A percentile compares a stretch with the other conserved stretches of the same genome.
Conservation (phyloP, 805 yeast species). For the Spencermartinsiella europaea region DNA sequence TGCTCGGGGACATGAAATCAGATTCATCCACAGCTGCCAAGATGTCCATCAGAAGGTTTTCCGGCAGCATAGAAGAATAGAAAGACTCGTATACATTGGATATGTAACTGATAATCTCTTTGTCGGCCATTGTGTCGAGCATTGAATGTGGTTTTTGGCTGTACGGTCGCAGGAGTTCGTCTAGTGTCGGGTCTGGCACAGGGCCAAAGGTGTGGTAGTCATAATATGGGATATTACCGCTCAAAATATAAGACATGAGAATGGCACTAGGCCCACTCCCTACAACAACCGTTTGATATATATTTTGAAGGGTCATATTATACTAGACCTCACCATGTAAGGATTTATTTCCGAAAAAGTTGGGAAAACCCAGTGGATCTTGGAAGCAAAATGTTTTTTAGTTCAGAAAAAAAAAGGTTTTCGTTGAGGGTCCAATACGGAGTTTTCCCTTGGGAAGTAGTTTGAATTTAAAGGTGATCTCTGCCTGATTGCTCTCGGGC, state of each 20-base stretch:
- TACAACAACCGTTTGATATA: conserved; percentile 9
- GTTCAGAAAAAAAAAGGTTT: too few species aligned
- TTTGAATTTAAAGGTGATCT: too few species aligned
- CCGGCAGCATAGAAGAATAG: conserved; percentile 21
- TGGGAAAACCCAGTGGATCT: too few species aligned
- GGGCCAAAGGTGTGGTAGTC: conserved; percentile 23
- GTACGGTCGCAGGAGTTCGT: conserved; percentile 16
- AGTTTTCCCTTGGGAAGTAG: too few species aligned
- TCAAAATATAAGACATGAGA: conserved; percentile 27
- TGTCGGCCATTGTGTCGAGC: conserved; percentile 21
- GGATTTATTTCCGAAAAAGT: too few species aligned
- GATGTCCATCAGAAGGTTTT: conserved; percentile 26
- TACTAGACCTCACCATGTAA: too few species aligned
- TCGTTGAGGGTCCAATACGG: too few species aligned
- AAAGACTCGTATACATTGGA: conserved; percentile 12
- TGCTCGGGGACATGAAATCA: conserved; percentile 14
- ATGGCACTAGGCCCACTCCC: conserved; percentile 33
- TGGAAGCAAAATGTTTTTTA: too few species aligned
- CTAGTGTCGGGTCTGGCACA: conserved; percentile 29
- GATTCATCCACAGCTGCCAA: conserved; percentile 27
- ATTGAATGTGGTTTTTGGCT: conserved; percentile 5
- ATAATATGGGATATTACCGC: conserved; percentile 30
- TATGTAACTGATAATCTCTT: conserved; percentile 20
- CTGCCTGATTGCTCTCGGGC: too few species aligned
- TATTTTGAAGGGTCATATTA: neutral